These are phyloP conservation scores for Solanum virginianum DNA, from an alignment of 257 asterid species.

Conservation along the genomic window DNA sequence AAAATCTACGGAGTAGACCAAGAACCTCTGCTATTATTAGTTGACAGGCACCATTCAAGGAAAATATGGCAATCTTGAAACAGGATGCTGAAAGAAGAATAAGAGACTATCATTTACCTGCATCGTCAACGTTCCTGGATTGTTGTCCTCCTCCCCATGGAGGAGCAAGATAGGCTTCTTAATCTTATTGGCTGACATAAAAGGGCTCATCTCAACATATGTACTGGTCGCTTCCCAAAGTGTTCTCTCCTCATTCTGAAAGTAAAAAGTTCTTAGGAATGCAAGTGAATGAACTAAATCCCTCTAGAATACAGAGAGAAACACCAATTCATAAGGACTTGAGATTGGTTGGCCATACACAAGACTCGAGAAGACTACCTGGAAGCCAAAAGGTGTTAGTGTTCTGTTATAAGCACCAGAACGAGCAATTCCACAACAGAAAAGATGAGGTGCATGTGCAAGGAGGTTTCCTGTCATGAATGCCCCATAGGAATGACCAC, in stretches of 20 bases:
- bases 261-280: neutral
- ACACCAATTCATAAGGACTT: neutral
- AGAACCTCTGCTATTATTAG: neutral
- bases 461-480: conserved; percentile 98
- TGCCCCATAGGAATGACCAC: conserved; percentile 99
- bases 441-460: conserved; percentile 97
- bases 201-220: conserved; percentile 90
- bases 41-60: neutral
- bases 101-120: conserved; percentile 43
- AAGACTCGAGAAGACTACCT: conserved; percentile 32
- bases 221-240: conserved; percentile 92
- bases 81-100: neutral
- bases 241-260: conserved; percentile 91
- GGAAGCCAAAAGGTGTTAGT: conserved; percentile 99
- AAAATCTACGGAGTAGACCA: neutral
- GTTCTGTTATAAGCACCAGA: conserved; percentile 99
- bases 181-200: conserved; percentile 85
- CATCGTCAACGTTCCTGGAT: conserved; percentile 95
- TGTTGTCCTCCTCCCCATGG: conserved; percentile 98
- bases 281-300: neutral
- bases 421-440: conserved; percentile 91
- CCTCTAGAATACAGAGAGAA: neutral
- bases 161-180: conserved; percentile 91
- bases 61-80: neutral
- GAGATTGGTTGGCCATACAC: neutral